Percentiles rank a stretch among this genome's conserved stretches.
Conservation (phyloP, 1,284 basidiomycete species). For the Ganoderma multipileum region DNA sequence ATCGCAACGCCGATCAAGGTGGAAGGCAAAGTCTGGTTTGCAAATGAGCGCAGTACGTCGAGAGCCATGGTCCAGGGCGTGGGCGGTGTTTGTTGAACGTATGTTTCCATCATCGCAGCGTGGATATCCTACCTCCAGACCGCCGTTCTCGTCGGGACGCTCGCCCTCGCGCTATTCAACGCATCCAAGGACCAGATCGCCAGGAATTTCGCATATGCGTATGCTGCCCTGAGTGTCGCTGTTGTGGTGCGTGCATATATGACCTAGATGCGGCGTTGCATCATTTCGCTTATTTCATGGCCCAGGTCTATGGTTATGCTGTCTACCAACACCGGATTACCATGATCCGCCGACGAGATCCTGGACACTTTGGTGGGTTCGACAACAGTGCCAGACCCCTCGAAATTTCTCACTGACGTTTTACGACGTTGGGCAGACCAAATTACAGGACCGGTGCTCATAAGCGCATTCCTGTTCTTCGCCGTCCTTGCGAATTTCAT, state of each 20-base stretch:
- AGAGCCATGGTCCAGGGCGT: not conserved
- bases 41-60: constrained; percentile 88
- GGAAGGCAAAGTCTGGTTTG: constrained; percentile 99
- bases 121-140: constrained; percentile 94
- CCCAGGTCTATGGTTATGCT: constrained; percentile 83
- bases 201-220: constrained; percentile 83
- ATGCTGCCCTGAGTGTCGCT: constrained; percentile 80
- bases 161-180: constrained; percentile 91
- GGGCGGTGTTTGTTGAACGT: not conserved
- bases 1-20: constrained; percentile 90
- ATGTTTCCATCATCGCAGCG: constrained; percentile 50
- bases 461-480: constrained; percentile 82
- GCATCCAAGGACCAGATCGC: constrained; percentile 80
- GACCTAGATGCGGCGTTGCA: not conserved
- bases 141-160: constrained; percentile 84
- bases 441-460: constrained; percentile 80
- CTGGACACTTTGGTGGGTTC: constrained; percentile 87
- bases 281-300: not conserved
- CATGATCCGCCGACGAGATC: constrained; percentile 89
- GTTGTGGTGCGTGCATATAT: constrained; percentile 56
- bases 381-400: not conserved
- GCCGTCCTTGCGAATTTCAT: constrained; percentile 90
- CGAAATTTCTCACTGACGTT: constrained; percentile 1
- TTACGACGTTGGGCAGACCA: constrained; percentile 59
- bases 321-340: constrained; percentile 91